phyloP scores from a whole-genome alignment of 441 rosid species.

The Omphalea diandra region DNA sequence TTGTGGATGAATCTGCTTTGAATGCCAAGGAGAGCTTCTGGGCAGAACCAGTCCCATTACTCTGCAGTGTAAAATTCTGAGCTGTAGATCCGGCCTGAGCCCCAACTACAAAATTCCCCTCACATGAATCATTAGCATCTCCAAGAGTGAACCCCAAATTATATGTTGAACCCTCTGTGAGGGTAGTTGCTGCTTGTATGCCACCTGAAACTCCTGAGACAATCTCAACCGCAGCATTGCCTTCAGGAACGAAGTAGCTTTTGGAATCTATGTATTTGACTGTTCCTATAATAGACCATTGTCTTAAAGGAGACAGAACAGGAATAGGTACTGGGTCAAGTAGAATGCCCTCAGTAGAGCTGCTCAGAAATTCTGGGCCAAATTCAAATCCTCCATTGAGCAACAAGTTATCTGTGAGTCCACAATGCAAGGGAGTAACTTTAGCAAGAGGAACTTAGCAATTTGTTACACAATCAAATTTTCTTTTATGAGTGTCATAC shows the following conservation, averaged over 20 bases:
- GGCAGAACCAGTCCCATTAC: slow-evolving; percentile 25
- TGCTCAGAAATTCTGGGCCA: slow-evolving; percentile 51
- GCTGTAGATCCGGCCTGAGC: slow-evolving; percentile 42
- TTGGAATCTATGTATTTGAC: slow-evolving; percentile 56
- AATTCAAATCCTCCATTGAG: slow-evolving; percentile 59
- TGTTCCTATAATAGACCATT: slow-evolving; percentile 53
- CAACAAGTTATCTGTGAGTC: slow-evolving; percentile 39
- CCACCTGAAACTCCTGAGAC: slow-evolving; percentile 42
- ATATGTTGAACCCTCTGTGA: slow-evolving; percentile 40
- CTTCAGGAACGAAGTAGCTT: slow-evolving; percentile 51
- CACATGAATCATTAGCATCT: slow-evolving; percentile 47
- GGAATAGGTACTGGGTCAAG: slow-evolving; percentile 45
- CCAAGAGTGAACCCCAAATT: slow-evolving; percentile 51
- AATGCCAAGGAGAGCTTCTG: slow-evolving; percentile 33
- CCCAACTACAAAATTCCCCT: slow-evolving; percentile 38
- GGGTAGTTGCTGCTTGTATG: slow-evolving; percentile 42
- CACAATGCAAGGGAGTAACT: too few relatives aligned
- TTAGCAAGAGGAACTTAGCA: too few relatives aligned
- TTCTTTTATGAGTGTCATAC: too few relatives aligned
- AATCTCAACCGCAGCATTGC: slow-evolving; percentile 59
- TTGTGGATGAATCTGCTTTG: slow-evolving; percentile 36
- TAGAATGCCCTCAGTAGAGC: slow-evolving; percentile 46
- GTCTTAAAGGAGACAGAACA: slow-evolving; percentile 44
- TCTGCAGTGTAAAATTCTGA: slow-evolving; percentile 18
- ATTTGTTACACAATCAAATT: too few relatives aligned